phyloP scores from a whole-genome alignment of 2,329 filamentous ascomycete genomes.

The Periconia macrospinosa region DNA sequence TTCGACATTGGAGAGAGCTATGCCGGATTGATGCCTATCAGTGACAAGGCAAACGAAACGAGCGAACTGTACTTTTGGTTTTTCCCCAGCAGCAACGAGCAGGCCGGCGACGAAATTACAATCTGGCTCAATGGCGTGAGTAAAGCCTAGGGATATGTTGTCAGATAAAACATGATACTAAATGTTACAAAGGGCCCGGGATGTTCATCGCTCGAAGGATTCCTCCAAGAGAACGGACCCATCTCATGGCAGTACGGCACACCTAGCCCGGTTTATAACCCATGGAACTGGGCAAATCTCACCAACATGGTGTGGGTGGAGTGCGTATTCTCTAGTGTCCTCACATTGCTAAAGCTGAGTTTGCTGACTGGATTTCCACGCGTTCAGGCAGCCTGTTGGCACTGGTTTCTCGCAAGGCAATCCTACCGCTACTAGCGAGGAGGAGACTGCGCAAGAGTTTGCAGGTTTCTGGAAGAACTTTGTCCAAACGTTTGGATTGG shows the following conservation, averaged over 20 bases:
- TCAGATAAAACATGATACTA: conserved; percentile 22
- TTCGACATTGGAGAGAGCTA: conserved; percentile 51
- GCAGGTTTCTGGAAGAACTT: conserved; percentile 81
- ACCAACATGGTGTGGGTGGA: conserved; percentile 79
- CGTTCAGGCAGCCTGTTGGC: conserved; percentile 56
- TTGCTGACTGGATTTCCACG: too few species aligned
- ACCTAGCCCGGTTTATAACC: conserved; percentile 45
- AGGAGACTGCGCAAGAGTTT: conserved; percentile 72
- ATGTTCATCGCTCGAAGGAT: conserved; percentile 51
- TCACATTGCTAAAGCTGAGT: too few species aligned
- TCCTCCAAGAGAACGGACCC: conserved; percentile 53
- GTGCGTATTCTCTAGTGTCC: background rate
- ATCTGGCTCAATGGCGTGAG: conserved; percentile 50
- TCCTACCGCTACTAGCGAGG: conserved; percentile 65
- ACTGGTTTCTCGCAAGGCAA: conserved; percentile 71
- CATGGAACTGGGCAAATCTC: conserved; percentile 59
- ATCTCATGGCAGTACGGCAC: conserved; percentile 50
- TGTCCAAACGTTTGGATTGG: conserved; percentile 67
- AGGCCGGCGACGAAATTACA: conserved; percentile 52
- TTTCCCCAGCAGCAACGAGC: conserved; percentile 54
- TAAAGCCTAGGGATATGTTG: conserved; percentile 15
- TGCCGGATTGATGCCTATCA: conserved; percentile 56
- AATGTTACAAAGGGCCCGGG: conserved; percentile 40
- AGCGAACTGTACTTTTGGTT: conserved; percentile 59
- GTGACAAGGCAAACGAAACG: conserved; percentile 48